Conservation (phyloP, 1,139 yeast species). For the Candida pseudoviswanathii region DNA sequence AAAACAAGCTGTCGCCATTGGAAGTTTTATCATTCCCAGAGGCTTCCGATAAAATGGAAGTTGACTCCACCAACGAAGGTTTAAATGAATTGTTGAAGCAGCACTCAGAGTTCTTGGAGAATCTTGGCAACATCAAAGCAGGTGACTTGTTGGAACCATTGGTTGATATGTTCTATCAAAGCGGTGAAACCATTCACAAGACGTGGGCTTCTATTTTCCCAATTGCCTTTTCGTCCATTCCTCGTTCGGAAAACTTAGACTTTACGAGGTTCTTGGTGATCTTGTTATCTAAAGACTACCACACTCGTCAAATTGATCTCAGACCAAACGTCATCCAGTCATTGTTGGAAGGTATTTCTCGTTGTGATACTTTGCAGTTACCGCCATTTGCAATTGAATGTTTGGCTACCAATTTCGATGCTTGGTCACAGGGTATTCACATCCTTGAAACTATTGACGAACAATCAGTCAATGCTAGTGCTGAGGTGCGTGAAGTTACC, state of each 20-base stretch:
- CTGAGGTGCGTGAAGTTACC: constrained; percentile 80
- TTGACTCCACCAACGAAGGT: constrained; percentile 24
- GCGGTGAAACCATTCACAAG: constrained; percentile 76
- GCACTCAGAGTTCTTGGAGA: constrained; percentile 55
- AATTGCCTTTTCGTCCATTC: constrained; percentile 69
- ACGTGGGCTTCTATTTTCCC: constrained; percentile 90
- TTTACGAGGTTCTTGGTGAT: constrained; percentile 79
- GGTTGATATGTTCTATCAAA: constrained; percentile 79
- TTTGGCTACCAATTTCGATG: constrained; percentile 81
- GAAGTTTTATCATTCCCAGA: constrained; percentile 42
- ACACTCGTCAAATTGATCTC: constrained; percentile 81
- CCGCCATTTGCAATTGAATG: constrained; percentile 96
- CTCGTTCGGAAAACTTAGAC: constrained; percentile 79
- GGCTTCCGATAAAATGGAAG: constrained; percentile 26
- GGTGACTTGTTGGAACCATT: constrained; percentile 69
- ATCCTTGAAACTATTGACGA: constrained; percentile 76
- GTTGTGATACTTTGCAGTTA: constrained; percentile 71
- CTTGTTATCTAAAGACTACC: constrained; percentile 86
- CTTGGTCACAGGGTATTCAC: constrained; percentile 90
- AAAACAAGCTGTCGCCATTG: constrained; percentile 60
- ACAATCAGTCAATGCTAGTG: constrained; percentile 65
- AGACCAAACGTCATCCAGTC: constrained; percentile 89
- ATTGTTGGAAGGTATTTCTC: constrained; percentile 76
- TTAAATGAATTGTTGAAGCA: constrained; percentile 42
- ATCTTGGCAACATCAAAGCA: constrained; percentile 51